Base-by-base conservation (phyloP, 148 eudicot genomes). In the Cornus controversa region DNA sequence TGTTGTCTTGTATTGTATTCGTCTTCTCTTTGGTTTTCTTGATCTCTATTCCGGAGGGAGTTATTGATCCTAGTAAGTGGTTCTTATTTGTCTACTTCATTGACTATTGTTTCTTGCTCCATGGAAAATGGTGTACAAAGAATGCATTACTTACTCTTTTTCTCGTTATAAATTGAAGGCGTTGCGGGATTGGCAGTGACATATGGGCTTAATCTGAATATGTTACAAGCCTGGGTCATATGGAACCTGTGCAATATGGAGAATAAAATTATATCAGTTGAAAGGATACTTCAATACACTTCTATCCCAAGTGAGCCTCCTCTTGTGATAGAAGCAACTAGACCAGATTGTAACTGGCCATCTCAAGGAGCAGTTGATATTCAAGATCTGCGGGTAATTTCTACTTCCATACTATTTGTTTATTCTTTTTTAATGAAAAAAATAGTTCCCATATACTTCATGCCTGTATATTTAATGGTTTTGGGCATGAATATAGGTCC, bases 131-230 rank as follows among this genome's bases (percentile, higher is more conserved):
- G 62, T 65, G 37, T 65, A 18, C 45, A 10, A 45, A 26, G 20
- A 26, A 37, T 66, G 18, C 24, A 26, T 65, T 13, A 40, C 28
- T 24, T 6, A 9, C n/a, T 68, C 23, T 28, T 37, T 72, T 72
- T 54, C 18, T 58, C 50, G 29, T 70, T 7, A 29, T 69, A 10
- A 26, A 74, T 73, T 65, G 28, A 42, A 90, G 93, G 86, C 71
- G 78, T 88, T 79, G 91, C 93, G 74, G 93, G 93, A 14, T 82
- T 90, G 24, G 86, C 90, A 42, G 88, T 90, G 36, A 85, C 89
- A 15, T 90, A 90, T 42, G 93, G 90, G 24, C 87, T 90, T 69
- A 85, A 79, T 82, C 73, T 90, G 31, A 86, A 90, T 71, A 74
- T 53, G 76, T 10, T 88, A 27, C 93, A 86, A 83, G 68, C 75